Conservation (phyloP, 164 flowering plant genomes). For the Nelumbo lutea region DNA sequence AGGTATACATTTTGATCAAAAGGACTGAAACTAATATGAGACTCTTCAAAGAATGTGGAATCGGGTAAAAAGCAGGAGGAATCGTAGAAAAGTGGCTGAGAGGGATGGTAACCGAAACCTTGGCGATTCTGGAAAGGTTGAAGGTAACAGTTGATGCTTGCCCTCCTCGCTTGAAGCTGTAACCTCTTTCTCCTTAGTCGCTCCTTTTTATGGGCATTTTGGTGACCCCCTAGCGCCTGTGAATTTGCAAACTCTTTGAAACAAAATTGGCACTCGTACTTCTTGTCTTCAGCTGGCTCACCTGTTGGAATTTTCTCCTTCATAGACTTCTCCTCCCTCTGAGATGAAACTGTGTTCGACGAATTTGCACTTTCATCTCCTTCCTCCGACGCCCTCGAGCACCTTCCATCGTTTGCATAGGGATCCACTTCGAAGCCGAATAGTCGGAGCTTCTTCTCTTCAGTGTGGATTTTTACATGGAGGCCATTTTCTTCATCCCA, state of each 20-base stretch:
- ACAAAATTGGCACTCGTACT: slow-evolving; percentile 80
- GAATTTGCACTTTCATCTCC: slow-evolving; percentile 65
- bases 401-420: slow-evolving; percentile 12
- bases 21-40: slow-evolving; percentile 53
- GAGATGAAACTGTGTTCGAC: slow-evolving; percentile 30
- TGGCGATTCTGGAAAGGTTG: slow-evolving; percentile 42
- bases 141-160: slow-evolving; percentile 58
- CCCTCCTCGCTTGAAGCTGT: slow-evolving; percentile 77
- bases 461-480: slow-evolving; percentile 19
- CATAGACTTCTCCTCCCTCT: slow-evolving; percentile 13
- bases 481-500: slow-evolving; percentile 16
- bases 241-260: slow-evolving; percentile 77
- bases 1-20: slow-evolving; percentile 26
- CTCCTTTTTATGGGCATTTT: slow-evolving; percentile 96
- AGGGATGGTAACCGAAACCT: slow-evolving; percentile 18
- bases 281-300: slow-evolving; percentile 33
- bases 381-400: slow-evolving; percentile 14
- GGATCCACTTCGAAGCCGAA: slow-evolving; percentile 73
- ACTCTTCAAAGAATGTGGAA: slow-evolving; percentile 35
- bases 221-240: slow-evolving; percentile 97
- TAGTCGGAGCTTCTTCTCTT: slow-evolving; percentile 53
- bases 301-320: slow-evolving; percentile 16
- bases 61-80: slow-evolving; percentile 30
- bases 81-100: slow-evolving; percentile 36
- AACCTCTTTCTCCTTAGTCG: slow-evolving; percentile 74